These are phyloP conservation scores for Trichomonas gallinae DNA, from an alignment of 208 protist species.

Conservation along the genomic window DNA sequence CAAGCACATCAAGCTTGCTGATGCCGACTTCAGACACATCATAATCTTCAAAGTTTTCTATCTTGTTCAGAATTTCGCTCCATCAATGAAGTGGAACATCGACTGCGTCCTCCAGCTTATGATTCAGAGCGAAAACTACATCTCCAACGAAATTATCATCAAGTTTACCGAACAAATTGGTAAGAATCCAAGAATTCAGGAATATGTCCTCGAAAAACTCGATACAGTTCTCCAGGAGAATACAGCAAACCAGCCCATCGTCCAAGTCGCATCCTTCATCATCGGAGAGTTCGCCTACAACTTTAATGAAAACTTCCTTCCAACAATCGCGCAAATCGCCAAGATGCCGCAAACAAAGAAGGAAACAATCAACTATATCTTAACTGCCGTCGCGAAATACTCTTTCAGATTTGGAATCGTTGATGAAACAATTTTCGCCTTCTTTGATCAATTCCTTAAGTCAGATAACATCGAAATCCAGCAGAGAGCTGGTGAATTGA, in stretches of 20 bases:
- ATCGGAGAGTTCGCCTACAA: neutral
- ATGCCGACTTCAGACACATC: neutral
- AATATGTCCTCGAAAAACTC: neutral
- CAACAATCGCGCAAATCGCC: neutral
- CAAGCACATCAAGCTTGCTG: neutral
- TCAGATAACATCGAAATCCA: neutral
- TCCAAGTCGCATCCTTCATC: neutral
- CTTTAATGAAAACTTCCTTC: neutral
- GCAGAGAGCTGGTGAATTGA: neutral
- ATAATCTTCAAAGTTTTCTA: neutral
- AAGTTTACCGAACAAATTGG: neutral
- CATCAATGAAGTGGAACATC: neutral
- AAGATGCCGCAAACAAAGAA: neutral
- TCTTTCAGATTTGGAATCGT: neutral
- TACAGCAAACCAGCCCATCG: neutral
- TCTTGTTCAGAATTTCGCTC: neutral
- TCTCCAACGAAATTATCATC: neutral
- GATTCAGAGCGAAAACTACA: neutral
- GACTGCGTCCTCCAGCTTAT: neutral
- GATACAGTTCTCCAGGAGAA: neutral
- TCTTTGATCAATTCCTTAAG: neutral
- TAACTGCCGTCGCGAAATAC: neutral
- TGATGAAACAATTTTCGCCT: neutral
- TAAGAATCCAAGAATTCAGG: neutral
- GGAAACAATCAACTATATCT: neutral